Evolutionary conservation across 2,329 filamentous ascomycete species (phyloP).

Genomic region (Monosporascus sp.): DNA sequence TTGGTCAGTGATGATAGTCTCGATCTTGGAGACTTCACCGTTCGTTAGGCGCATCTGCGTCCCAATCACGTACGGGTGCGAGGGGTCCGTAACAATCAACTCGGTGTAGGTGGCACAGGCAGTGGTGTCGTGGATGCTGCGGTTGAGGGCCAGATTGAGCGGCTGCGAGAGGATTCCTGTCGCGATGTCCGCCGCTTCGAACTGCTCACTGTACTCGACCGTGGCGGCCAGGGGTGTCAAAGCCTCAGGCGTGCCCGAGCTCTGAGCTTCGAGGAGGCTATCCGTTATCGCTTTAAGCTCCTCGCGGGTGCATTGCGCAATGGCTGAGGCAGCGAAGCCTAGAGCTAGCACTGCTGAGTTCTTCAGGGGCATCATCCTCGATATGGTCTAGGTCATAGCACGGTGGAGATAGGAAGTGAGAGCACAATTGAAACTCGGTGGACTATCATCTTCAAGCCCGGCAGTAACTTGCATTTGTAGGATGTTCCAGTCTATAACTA

Average conservation of each 20-base stretch:
- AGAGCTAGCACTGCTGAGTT: constrained; percentile 5
- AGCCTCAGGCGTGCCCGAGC: constrained; percentile 12
- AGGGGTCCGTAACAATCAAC: constrained; percentile 26
- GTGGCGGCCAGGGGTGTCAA: constrained; percentile 13
- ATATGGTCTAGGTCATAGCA: not conserved
- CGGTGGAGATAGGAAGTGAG: not conserved
- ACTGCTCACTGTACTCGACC: constrained; percentile 29
- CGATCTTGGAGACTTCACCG: constrained; percentile 23
- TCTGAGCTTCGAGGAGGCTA: constrained; percentile 22
- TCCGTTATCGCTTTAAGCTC: constrained; percentile 19
- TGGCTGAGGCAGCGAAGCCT: constrained; percentile 12
- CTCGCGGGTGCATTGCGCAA: constrained; percentile 20
- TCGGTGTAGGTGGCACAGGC: constrained; percentile 33
- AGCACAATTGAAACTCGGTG: not conserved
- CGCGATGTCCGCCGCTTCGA: constrained; percentile 23
- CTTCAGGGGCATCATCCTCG: not conserved
- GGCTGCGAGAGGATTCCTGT: constrained; percentile 28
- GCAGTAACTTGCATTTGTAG: not conserved
- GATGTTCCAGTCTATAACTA: not conserved
- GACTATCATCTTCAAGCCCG: not conserved
- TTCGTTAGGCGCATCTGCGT: constrained; percentile 28
- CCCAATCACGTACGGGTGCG: constrained; percentile 34
- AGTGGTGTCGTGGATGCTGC: constrained; percentile 32
- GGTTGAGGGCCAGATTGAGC: constrained; percentile 31
- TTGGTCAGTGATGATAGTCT: constrained; percentile 28